A percentile compares a stretch with the other conserved stretches of the same genome.
phyloP scores from a whole-genome alignment of 164 flowering plant species.

The Buxus sempervirens region DNA sequence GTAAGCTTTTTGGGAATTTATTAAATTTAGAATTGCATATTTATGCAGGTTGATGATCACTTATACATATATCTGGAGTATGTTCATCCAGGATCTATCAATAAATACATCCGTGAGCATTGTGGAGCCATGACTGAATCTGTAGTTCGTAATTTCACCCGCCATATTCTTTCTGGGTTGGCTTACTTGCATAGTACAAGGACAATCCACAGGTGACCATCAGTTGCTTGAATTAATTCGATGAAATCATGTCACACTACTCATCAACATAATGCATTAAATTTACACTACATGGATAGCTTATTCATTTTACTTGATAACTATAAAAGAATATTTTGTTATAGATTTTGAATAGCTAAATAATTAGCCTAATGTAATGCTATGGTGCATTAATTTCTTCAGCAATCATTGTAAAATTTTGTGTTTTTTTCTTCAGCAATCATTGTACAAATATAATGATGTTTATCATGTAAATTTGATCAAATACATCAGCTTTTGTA shows the following conservation, averaged over 20 bases:
- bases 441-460: too few species aligned
- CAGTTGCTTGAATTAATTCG: neutral
- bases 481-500: too few species aligned
- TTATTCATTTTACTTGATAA: too few species aligned
- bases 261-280: too few species aligned
- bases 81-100: slow-evolving; percentile 92
- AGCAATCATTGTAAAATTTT: too few species aligned
- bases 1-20: neutral
- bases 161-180: slow-evolving; percentile 86
- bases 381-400: too few species aligned
- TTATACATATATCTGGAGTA: slow-evolving; percentile 87
- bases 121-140: slow-evolving; percentile 88
- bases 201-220: slow-evolving; percentile 77
- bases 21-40: neutral
- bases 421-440: too few species aligned
- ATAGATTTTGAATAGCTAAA: too few species aligned
- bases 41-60: slow-evolving; percentile 63
- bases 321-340: too few species aligned
- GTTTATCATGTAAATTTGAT: too few species aligned
- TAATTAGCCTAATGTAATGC: too few species aligned
- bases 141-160: slow-evolving; percentile 83
- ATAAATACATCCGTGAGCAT: slow-evolving; percentile 73
- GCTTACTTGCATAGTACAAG: slow-evolving; percentile 84
- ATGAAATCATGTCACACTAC: neutral
- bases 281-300: too few species aligned